Base-by-base conservation (phyloP, 2,329 filamentous ascomycete species). In the Beauveria varroae region DNA sequence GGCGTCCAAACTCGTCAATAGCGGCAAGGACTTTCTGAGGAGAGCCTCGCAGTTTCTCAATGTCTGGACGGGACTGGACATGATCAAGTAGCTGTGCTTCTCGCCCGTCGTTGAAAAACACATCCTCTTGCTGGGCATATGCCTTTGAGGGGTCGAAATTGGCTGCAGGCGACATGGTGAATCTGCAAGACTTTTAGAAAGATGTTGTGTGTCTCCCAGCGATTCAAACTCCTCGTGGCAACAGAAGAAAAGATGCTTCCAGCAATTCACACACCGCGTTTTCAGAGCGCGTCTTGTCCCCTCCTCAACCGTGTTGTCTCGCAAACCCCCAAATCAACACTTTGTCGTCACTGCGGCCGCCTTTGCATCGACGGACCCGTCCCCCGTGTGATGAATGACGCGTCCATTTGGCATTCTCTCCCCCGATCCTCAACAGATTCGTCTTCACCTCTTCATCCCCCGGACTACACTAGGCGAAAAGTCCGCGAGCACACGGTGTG, bases 31-130 rank as follows among this genome's bases (percentile, higher is more conserved):
- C 82, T 61, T 80, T 81, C 18, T 80, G 69, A 0, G 89, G 89
- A 22, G 83, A 85, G 22, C 83, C 85, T 56, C 86, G 79, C 60
- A 92, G 80, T 57, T 84, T 75, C 3, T 87, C 81, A 30, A 90
- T 73, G 63, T 87, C 78, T 1, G 84, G 78, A 43, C 84, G 83
- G 59, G 73, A 75, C 71, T 87, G 88, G 60, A 93, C 77, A 69
- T 83, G 90, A 64, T 89, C 84, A 5, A 93, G 77, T 5, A 93
- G 80, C 67, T 89, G 86, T 62, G 88, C 83, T 70, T 93, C 90
- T 24, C 89, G 83, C 20, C 89, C 89, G 71, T 91, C 88, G 66
- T 90, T 84, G 64, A 82, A 84, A 78, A 73, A 79, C 22, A 74
- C 68, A 6, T 63, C 43, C 9, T 77, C 75, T 52, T 74, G 75